Conservation (phyloP, 805 yeast species). For the Ogataea corticis region DNA sequence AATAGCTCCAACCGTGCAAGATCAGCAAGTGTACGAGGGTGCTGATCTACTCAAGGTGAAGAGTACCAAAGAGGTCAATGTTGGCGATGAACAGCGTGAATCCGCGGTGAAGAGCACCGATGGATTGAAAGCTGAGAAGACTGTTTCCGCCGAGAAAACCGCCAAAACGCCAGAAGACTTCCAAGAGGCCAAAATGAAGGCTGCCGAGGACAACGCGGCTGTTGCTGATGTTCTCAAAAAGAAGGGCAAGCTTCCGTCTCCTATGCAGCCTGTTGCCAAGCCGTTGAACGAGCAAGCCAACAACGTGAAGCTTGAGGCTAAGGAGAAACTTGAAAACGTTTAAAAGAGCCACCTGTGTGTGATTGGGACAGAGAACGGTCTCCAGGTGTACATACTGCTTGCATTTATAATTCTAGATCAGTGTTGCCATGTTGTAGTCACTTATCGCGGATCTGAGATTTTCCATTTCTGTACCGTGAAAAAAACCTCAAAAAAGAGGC, state of each 20-base stretch:
- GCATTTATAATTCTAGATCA: neutral
- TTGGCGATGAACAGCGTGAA: too few relatives aligned
- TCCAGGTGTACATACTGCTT: neutral
- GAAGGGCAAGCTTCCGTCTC: conserved; percentile 25
- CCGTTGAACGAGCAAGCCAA: conserved; percentile 30
- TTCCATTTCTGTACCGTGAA: too few relatives aligned
- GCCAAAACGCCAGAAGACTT: conserved; percentile 5
- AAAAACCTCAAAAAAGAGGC: too few relatives aligned
- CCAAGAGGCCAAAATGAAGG: conserved; percentile 15
- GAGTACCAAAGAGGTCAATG: neutral
- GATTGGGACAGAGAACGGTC: neutral
- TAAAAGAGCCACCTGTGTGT: neutral
- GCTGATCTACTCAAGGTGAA: neutral
- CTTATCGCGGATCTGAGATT: too few relatives aligned
- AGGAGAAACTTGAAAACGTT: conserved; percentile 2
- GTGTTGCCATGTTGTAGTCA: conserved; percentile 40
- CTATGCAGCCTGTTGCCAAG: conserved; percentile 30
- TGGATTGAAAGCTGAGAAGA: neutral
- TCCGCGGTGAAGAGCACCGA: neutral
- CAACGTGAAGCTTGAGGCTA: conserved; percentile 16
- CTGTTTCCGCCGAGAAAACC: neutral
- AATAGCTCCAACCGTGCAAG: neutral
- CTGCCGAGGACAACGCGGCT: conserved; percentile 20
- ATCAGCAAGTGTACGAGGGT: too few relatives aligned
- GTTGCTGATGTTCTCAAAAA: conserved; percentile 28